A percentile compares a stretch with the other conserved stretches of the same genome.
phyloP scores from a whole-genome alignment of 805 yeast genomes.

The Myxozyma vanderwaltii region DNA sequence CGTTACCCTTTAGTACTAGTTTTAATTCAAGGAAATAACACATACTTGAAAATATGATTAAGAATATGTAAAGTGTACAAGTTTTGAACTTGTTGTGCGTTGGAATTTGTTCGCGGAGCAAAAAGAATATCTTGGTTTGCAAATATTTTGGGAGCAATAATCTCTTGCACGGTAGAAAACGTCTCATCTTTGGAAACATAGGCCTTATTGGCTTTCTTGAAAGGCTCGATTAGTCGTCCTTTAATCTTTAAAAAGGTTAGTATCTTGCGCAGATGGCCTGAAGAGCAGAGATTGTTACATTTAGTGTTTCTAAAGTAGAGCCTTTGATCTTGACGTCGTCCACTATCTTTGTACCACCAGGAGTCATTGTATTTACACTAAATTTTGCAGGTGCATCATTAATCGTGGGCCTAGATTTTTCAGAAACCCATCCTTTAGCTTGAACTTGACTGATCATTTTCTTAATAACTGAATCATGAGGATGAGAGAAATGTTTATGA shows the following conservation, averaged over 20 bases:
- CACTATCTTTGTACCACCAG: neutral
- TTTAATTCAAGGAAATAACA: neutral
- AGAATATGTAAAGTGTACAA: conserved; percentile 69
- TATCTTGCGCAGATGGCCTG: neutral
- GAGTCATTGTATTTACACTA: conserved; percentile 9
- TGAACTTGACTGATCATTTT: conserved; percentile 27
- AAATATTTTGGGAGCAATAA: conserved; percentile 64
- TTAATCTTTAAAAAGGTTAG: conserved; percentile 18
- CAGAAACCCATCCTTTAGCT: conserved; percentile 21
- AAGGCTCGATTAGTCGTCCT: conserved; percentile 32
- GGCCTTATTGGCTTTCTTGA: conserved; percentile 30
- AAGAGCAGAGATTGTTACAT: conserved; percentile 1
- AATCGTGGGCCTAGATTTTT: neutral
- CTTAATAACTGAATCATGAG: conserved; percentile 5
- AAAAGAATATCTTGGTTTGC: conserved; percentile 70
- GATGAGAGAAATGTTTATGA: conserved; percentile 63
- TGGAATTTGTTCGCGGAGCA: conserved; percentile 57
- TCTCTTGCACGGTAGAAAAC: conserved; percentile 51
- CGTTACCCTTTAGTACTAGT: neutral
- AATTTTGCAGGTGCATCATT: conserved; percentile 9
- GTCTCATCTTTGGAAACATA: conserved; percentile 37
- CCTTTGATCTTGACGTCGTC: neutral
- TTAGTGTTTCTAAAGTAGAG: conserved; percentile 1
- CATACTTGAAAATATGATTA: conserved; percentile 60
- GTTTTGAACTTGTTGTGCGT: conserved; percentile 57